Conservation (phyloP, 2,329 filamentous ascomycete species). For the Raffaelea albimanens region DNA sequence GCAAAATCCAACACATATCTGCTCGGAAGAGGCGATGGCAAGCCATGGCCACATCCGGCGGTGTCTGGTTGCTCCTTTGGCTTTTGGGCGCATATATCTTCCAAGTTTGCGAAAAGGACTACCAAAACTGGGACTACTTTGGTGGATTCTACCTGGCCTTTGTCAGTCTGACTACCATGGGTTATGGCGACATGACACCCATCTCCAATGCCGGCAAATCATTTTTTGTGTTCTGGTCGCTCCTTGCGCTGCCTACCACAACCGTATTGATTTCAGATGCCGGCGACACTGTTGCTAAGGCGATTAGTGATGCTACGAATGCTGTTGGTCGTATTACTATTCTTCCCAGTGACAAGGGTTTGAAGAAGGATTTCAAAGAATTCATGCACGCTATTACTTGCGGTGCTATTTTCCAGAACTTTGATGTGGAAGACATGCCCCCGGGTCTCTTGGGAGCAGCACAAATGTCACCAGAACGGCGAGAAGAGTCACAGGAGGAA, state of each 20-base stretch:
- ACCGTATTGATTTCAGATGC: constrained; percentile 79
- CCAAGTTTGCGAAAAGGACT: constrained; percentile 36
- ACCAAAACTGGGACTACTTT: constrained; percentile 65
- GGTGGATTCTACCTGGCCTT: constrained; percentile 80
- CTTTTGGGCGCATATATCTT: constrained; percentile 72
- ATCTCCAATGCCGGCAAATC: constrained; percentile 68
- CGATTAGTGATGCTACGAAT: constrained; percentile 45
- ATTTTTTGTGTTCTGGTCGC: constrained; percentile 89
- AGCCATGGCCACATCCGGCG: constrained; percentile 57
- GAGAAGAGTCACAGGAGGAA: constrained; percentile 5
- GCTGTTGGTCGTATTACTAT: constrained; percentile 51
- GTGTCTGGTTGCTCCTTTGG: constrained; percentile 68
- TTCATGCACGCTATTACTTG: constrained; percentile 31
- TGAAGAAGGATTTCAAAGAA: constrained; percentile 35
- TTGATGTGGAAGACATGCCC: constrained; percentile 23
- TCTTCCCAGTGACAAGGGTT: constrained; percentile 44
- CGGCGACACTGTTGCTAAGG: constrained; percentile 70
- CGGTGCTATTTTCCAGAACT: constrained; percentile 30
- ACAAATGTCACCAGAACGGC: constrained; percentile 14
- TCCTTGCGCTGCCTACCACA: constrained; percentile 79
- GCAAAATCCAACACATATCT: constrained; percentile 62
- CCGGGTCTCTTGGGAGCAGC: constrained; percentile 32
- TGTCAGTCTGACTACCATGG: constrained; percentile 72
- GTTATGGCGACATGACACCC: constrained; percentile 74
- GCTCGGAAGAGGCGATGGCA: constrained; percentile 63